Percentiles rank a stretch among this genome's conserved stretches.
phyloP scores from a whole-genome alignment of 345 rosid species.

The Salix brachista region DNA sequence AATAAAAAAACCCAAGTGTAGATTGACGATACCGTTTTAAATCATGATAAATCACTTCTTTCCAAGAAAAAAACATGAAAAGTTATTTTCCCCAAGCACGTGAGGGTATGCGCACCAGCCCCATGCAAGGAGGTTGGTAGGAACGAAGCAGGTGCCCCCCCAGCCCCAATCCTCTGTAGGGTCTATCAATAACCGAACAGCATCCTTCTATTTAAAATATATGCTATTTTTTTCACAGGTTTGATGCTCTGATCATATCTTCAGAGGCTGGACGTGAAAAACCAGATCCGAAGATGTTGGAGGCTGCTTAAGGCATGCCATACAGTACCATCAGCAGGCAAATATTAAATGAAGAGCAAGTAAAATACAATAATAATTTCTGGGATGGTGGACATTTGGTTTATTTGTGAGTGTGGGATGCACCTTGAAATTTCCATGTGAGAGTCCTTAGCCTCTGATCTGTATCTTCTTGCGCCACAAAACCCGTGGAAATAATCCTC shows the following conservation, averaged over 20 bases:
- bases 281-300: slow-evolving; percentile 67
- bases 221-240: slow-evolving; percentile 37
- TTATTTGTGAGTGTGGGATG: neutral
- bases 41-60: too few species aligned
- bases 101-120: too few species aligned
- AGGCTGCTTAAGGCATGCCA: slow-evolving; percentile 63
- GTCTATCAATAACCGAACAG: neutral
- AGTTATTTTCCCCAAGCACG: too few species aligned
- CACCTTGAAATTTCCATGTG: neutral
- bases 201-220: neutral
- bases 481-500: neutral
- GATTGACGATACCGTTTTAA: too few species aligned
- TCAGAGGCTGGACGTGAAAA: slow-evolving; percentile 85
- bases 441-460: neutral
- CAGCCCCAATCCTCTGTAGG: neutral
- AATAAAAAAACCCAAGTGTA: too few species aligned
- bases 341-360: neutral
- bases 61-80: too few species aligned
- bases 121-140: too few species aligned
- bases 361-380: neutral
- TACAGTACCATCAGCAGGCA: neutral
- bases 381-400: neutral
- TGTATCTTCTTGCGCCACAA: neutral
- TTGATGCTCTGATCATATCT: slow-evolving; percentile 74
- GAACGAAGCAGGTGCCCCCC: too few species aligned